Conservation (phyloP, 176 grass and related monocot genomes). For the Rhipidocladum racemiflorum region DNA sequence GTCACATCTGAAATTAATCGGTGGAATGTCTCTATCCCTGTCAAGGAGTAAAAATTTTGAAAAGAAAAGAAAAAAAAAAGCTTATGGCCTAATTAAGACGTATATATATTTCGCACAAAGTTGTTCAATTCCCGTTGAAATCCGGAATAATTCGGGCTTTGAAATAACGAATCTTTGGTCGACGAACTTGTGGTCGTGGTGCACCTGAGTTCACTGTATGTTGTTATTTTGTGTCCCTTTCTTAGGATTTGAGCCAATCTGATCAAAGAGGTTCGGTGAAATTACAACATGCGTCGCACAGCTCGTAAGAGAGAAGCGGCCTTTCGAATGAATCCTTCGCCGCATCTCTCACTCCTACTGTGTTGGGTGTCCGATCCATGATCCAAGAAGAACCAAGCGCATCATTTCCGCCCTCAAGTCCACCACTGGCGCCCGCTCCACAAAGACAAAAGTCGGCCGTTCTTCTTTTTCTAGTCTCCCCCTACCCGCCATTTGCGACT, state of each 20-base stretch:
- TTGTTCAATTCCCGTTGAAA: too few relatives aligned
- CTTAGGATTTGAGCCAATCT: neutral
- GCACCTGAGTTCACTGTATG: neutral
- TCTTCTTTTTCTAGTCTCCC: neutral
- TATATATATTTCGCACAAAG: too few relatives aligned
- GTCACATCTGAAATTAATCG: too few relatives aligned
- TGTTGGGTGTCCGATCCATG: neutral
- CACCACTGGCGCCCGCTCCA: too few relatives aligned
- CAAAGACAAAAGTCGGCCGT: neutral
- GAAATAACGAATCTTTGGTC: too few relatives aligned
- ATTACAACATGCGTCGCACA: neutral
- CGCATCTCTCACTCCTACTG: neutral
- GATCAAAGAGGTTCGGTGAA: neutral
- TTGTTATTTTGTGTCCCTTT: neutral
- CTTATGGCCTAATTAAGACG: too few relatives aligned
- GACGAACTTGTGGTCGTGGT: too few relatives aligned
- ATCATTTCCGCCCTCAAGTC: too few relatives aligned
- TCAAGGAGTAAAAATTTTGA: too few relatives aligned
- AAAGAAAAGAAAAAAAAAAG: too few relatives aligned
- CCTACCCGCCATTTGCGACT: constrained; percentile 22
- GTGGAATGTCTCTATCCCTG: too few relatives aligned
- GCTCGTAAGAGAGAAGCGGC: neutral
- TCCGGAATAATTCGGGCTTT: too few relatives aligned
- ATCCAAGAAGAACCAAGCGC: neutral
- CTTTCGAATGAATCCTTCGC: neutral